A percentile compares a stretch with the other conserved stretches of the same genome.
phyloP scores from a whole-genome alignment of 768 basidiomycete genomes.

The Termitomyces eurrhizus region DNA sequence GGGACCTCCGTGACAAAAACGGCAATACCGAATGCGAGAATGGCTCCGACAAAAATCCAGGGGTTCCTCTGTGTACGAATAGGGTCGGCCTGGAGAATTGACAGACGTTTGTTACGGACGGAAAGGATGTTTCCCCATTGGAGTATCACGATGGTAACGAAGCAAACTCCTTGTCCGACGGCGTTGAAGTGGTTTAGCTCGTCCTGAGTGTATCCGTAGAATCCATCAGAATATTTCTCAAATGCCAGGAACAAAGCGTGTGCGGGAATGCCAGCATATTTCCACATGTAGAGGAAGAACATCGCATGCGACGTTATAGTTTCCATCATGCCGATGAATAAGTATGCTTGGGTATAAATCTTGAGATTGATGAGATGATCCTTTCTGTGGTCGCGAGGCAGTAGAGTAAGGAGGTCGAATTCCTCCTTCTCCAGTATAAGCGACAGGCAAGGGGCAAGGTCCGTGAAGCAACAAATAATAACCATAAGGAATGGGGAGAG shows the following conservation, averaged over 20 bases:
- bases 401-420: background rate
- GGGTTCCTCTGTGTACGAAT: no score
- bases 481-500: background rate
- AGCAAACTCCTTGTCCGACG: background rate
- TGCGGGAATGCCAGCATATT: background rate
- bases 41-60: background rate
- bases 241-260: background rate
- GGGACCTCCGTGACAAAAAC: background rate
- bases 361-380: conserved; percentile 2
- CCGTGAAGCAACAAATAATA: background rate
- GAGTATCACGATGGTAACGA: background rate
- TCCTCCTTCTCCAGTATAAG: no score
- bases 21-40: background rate
- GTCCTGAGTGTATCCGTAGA: conserved; percentile 1
- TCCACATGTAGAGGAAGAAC: conserved; percentile 4
- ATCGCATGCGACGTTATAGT: background rate
- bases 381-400: background rate
- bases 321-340: background rate
- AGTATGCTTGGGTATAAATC: background rate
- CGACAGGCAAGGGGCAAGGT: background rate
- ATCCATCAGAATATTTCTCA: background rate
- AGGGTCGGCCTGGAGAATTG: no score
- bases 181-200: background rate
- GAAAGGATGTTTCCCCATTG: no score
- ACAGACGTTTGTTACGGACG: no score